Evolutionary conservation across 1,284 basidiomycete genomes (phyloP).

Genomic region (Ganoderma lingzhi): DNA sequence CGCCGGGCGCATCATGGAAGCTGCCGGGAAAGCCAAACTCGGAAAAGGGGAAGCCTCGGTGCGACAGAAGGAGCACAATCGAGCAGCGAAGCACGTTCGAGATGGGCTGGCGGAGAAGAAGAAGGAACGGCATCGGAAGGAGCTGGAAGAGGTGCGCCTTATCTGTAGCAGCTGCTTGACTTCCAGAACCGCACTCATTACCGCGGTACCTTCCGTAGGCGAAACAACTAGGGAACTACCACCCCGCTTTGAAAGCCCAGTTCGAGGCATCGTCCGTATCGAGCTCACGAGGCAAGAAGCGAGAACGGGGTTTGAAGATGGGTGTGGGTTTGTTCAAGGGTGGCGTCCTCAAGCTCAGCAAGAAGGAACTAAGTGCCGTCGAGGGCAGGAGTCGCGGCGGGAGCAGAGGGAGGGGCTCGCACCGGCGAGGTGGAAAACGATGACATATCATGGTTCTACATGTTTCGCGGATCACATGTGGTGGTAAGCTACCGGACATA

Average conservation of each 20-base stretch:
- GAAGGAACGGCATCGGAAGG: slow-evolving; percentile 57
- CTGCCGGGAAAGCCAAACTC: slow-evolving; percentile 68
- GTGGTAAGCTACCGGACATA: slow-evolving; percentile 15
- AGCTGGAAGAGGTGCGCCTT: slow-evolving; percentile 68
- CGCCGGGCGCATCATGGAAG: slow-evolving; percentile 76
- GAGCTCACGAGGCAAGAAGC: slow-evolving; percentile 48
- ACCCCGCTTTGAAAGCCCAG: slow-evolving; percentile 74
- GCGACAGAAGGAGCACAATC: slow-evolving; percentile 66
- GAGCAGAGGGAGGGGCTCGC: slow-evolving; percentile 23
- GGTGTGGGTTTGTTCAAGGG: slow-evolving; percentile 79
- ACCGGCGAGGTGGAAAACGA: slow-evolving; percentile 31
- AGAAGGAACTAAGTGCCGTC: slow-evolving; percentile 61
- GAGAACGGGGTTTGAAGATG: slow-evolving; percentile 73
- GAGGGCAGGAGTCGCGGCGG: slow-evolving; percentile 40
- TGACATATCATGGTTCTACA: slow-evolving; percentile 14
- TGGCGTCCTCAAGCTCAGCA: slow-evolving; percentile 70
- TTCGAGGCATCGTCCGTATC: slow-evolving; percentile 55
- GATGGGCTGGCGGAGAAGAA: slow-evolving; percentile 72
- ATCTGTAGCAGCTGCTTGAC: slow-evolving; percentile 15
- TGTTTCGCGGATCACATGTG: slow-evolving; percentile 11
- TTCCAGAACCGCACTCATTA: slow-evolving; percentile 3
- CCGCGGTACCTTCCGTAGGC: slow-evolving; percentile 54
- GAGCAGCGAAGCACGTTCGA: slow-evolving; percentile 72
- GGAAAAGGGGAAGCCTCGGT: slow-evolving; percentile 75
- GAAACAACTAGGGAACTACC: slow-evolving; percentile 83